phyloP scores from a whole-genome alignment of 495 filamentous ascomycete genomes.

The Hypoxylon crocopeplum region DNA sequence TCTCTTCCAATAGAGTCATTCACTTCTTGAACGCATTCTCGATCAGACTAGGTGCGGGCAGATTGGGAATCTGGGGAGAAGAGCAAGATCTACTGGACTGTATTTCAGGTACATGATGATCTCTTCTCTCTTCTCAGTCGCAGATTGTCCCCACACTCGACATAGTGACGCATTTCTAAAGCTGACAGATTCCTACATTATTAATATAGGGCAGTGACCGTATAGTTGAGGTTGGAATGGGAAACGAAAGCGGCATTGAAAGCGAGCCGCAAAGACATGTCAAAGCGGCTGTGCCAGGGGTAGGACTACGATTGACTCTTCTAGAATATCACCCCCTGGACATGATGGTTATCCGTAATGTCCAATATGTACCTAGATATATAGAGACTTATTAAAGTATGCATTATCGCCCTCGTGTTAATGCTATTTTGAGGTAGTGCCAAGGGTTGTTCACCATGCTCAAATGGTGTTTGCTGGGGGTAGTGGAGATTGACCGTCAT shows the following conservation, averaged over 20 bases:
- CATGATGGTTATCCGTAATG: constrained; percentile 12
- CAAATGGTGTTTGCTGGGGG: constrained; percentile 15
- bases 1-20: too few relatives aligned
- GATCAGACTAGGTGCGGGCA: too few relatives aligned
- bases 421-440: constrained; percentile 26
- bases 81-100: background rate
- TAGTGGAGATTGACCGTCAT: constrained; percentile 25
- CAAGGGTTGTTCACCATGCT: constrained; percentile 21
- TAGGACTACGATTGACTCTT: constrained; percentile 14
- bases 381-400: constrained; percentile 5
- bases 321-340: constrained; percentile 26
- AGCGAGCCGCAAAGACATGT: constrained; percentile 7
- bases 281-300: constrained; percentile 8
- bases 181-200: constrained; percentile 3
- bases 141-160: constrained; percentile 1
- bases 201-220: too few relatives aligned
- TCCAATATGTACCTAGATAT: background rate
- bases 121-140: background rate
- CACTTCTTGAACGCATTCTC: background rate
- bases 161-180: background rate
- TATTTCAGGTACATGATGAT: background rate
- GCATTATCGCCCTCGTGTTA: constrained; percentile 25
- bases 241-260: background rate
- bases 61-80: too few relatives aligned
- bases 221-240: background rate